Base-by-base conservation (phyloP, 805 yeast species). In the Cyberlindnera galapagoensis region DNA sequence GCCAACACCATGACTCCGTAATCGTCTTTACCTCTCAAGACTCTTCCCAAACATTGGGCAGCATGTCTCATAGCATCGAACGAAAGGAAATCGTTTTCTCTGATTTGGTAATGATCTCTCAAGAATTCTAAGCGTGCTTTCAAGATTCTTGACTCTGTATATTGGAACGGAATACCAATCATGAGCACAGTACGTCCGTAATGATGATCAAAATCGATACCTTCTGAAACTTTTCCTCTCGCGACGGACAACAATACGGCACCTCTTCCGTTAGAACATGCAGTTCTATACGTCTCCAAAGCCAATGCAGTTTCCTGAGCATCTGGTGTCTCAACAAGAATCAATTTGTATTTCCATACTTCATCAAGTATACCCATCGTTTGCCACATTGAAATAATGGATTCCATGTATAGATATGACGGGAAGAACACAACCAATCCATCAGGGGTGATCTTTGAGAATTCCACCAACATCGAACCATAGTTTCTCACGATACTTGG, bases 61-160 rank as follows among this genome's bases (percentile, higher is more conserved):
- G 97, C 99, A 62, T 92, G 99, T 53, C 99, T 76, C 98, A 92
- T 92, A 10, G 99, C 99, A 60, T 92, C 99, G 67, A 92, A 92
- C 9, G 97, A 88, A 23, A 92, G 56, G 54, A 92, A 92, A 51
- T 92, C 98, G 52, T 85, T 87, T 51, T 92, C 98, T 42, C 86
- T 71, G 35, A 92, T 90, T 49, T 87, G 94, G 55, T 75, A 90
- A 49, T 87, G 88, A 53, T 92, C 97, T 44, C 97, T 68, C 55
- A 92, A 59, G 50, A 92, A 92, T 59, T 92, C 98, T 27, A 92
- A 64, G 31, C 99, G 71, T 1, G 99, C 98, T 48, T 92, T 92
- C 49, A 92, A 65, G 43, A 92, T 92, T 51, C 97, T 76, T 4
- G 97, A 88, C 54, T 92, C 98, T 0, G 99, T 92, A 58, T 92